These are phyloP conservation scores for Mycena floridula DNA, from an alignment of 768 basidiomycete species.

Conservation along the genomic window DNA sequence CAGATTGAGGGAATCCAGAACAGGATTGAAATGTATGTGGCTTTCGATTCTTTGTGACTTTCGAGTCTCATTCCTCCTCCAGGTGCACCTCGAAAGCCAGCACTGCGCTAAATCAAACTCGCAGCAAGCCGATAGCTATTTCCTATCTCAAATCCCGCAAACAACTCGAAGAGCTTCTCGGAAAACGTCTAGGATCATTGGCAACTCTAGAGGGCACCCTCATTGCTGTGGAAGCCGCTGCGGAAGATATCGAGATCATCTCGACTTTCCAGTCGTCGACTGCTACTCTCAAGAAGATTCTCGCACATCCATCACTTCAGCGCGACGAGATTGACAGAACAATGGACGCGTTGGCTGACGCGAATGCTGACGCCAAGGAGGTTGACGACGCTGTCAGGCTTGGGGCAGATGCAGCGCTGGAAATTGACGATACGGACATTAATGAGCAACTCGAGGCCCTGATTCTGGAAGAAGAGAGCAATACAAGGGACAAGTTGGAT, in stretches of 20 bases:
- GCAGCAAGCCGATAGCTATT: conserved; percentile 69
- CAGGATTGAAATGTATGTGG: conserved; percentile 68
- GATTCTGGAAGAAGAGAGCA: conserved; percentile 26
- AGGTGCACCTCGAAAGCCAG: conserved; percentile 69
- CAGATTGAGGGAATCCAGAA: conserved; percentile 66
- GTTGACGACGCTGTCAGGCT: conserved; percentile 71
- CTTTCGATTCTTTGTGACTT: background rate
- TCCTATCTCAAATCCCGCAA: conserved; percentile 78
- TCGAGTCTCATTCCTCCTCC: too few relatives aligned
- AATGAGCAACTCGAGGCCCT: background rate
- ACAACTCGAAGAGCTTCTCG: conserved; percentile 69
- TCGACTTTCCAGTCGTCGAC: conserved; percentile 81
- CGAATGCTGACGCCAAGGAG: conserved; percentile 76
- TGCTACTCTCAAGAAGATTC: conserved; percentile 64
- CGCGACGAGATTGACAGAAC: conserved; percentile 78
- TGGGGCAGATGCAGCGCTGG: conserved; percentile 44
- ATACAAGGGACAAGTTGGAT: conserved; percentile 61
- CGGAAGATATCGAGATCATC: conserved; percentile 89
- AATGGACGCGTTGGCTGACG: conserved; percentile 82
- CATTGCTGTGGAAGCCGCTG: conserved; percentile 81
- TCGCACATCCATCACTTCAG: conserved; percentile 75
- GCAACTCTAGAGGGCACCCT: conserved; percentile 73
- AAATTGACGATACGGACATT: conserved; percentile 43
- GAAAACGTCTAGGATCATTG: conserved; percentile 68
- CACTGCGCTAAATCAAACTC: conserved; percentile 58